Evolutionary conservation across 2,329 filamentous ascomycete species (phyloP).

Genomic region (Celoporthe dispersa): DNA sequence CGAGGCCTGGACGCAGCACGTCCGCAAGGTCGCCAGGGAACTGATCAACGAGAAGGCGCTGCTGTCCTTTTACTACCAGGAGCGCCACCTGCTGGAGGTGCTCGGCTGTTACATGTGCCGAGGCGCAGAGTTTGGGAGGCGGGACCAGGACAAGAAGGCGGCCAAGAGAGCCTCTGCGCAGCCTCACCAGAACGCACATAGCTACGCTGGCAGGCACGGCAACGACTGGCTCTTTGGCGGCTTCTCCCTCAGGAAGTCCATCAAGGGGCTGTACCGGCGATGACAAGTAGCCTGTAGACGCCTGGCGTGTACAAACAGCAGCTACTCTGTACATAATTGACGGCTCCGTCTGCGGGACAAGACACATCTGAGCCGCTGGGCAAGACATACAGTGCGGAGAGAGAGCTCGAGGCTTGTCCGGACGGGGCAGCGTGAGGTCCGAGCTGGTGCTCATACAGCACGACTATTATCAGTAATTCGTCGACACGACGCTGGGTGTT

Average conservation of each 20-base stretch:
- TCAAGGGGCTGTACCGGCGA: conserved; percentile 15
- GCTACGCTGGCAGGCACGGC: conserved; percentile 26
- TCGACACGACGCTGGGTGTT: not conserved
- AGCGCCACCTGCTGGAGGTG: conserved; percentile 32
- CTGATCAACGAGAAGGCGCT: conserved; percentile 28
- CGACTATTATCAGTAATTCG: not conserved
- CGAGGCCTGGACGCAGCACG: conserved; percentile 1
- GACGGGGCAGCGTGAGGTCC: not conserved
- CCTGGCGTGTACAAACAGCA: not conserved
- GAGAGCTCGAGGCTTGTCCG: no score
- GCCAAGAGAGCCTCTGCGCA: conserved; percentile 7
- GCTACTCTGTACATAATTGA: not conserved
- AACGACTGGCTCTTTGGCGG: conserved; percentile 28
- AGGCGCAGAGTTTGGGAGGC: conserved; percentile 34
- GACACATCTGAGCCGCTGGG: not conserved
- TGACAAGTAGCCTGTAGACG: conserved; percentile 11
- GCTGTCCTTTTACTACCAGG: conserved; percentile 30
- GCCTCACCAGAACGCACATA: conserved; percentile 22
- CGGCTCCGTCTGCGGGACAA: not conserved
- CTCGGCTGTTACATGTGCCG: conserved; percentile 37
- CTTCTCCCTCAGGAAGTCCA: conserved; percentile 22
- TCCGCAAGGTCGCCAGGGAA: conserved; percentile 24
- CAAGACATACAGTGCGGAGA: not conserved
- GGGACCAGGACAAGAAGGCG: conserved; percentile 15
- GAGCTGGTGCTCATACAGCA: not conserved